These are phyloP conservation scores for Breviolum minutum DNA, from an alignment of 73 alveolate genomes.

Conservation along the genomic window DNA sequence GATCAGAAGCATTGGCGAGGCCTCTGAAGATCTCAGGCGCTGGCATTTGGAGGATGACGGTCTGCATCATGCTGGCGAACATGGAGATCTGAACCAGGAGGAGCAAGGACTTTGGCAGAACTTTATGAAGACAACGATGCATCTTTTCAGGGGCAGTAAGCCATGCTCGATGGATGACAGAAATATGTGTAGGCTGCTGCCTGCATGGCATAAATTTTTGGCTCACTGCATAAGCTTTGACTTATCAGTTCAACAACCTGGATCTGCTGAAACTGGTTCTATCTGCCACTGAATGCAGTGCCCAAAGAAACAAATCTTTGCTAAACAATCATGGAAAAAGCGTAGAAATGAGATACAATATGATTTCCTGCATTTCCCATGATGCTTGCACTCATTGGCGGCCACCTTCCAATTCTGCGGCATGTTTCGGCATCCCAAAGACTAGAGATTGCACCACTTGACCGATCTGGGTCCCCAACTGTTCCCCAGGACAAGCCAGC, in stretches of 20 bases:
- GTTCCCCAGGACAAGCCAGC: constrained; percentile 82
- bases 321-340: too few species aligned
- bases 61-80: constrained; percentile 94
- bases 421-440: too few species aligned
- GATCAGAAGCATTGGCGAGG: background rate
- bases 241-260: background rate
- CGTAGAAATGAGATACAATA: too few species aligned
- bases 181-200: background rate
- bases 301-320: too few species aligned
- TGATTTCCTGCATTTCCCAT: background rate
- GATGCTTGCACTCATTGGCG: background rate
- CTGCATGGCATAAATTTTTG: background rate
- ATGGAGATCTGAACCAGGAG: constrained; percentile 39
- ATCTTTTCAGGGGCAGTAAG: background rate
- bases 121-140: background rate
- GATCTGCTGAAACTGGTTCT: background rate
- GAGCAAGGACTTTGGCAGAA: background rate
- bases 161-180: background rate
- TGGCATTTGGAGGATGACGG: constrained; percentile 54
- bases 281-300: too few species aligned
- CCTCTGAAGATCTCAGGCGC: background rate
- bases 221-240: background rate
- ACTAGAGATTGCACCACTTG: background rate
- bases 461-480: background rate
- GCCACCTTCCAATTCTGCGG: background rate